Base-by-base conservation (phyloP, 2,329 filamentous ascomycete species). In the Cladophialophora chaetospira region DNA sequence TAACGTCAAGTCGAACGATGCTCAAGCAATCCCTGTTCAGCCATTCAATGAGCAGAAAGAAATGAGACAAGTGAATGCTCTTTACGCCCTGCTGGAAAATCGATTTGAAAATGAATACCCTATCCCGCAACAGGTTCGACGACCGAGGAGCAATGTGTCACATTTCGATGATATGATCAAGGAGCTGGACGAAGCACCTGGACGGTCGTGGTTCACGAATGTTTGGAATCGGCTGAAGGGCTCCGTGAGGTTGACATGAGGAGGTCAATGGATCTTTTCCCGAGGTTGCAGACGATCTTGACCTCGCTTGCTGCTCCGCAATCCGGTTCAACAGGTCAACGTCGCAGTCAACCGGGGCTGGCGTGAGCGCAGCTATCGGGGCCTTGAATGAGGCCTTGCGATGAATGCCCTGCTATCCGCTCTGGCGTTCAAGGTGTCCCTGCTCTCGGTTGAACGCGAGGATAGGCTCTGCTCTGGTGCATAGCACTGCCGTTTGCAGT, bases 21-120 rank as follows among this genome's bases (percentile, higher is more conserved):
- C 56, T 28, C 47, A 57, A 11, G 64, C 53, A 26, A 57, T 57
- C 42, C 55, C 63, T 13, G 62, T 42, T 55, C 63, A 53, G 43
- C 58, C 63, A 13, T 62, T 46, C 40, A 62, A 54, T 63, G 73
- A 67, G 19, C 65, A 62, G 33, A 63, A 65, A 23, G 78, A 81
- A 59, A 65, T 73, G 28, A 69, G 69, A 28, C 75, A 82, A 63
- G 70, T 84, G 52, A 85, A 85, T 63, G 82, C 82, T 3, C 76
- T 86, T 1, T 83, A 82, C 60, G 77, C 80, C 2, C 71, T 87
- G n/a, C 72, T 87, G 2, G 82, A 85, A 62, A 77, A 86, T 66
- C 72, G 80, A 46, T 85, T 84, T 64, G 72, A 70, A 44, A 80
- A 77, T 33, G 66, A 75, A 65, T 82, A 78, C 59, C 79, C 79